Evolutionary conservation across 352 stramenopile species (phyloP), one percentile per base, ranked within the genome.

Genomic region (Aphanomyces invadans): DNA sequence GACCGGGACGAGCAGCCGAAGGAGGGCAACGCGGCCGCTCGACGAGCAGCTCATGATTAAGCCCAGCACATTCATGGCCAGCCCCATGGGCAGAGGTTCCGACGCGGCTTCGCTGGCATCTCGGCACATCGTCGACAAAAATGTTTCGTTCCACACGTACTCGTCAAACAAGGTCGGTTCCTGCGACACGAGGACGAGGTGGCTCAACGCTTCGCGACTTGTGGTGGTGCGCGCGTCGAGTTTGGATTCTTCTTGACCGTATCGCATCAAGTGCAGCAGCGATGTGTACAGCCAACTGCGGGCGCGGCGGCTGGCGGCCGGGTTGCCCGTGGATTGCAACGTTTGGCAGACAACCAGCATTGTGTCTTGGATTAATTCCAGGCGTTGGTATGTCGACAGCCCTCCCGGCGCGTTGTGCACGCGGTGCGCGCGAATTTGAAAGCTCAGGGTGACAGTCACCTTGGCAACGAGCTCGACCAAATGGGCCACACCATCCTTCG

Each of bases 281-380:
- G 82, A 89, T 11, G 82, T 81, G 63, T 93, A 93, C 48, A 93
- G 68, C n/a, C 90, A 54, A 36, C 81, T 88, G 19, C 84, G 78
- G 7, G 84, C 78, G 66, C 90, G 89, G 52, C 85, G 82, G n/a
- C 80, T 78, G 11, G 84, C 84, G 1, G 81, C 73, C 0, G 81
- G 78, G 65, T 93, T 93, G 57, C 84, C 84, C 10, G 78, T 87
- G 5, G 82, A 74, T 2, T 71, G 72, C 4, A 76, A 70, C n/a
- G 79, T 90, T 5, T 39, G 29, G 5, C 19, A 17, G 21, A 38
- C 29, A 60, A 73, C 79, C 66, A 73, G 78, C 12, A 91, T 80
- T 11, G 82, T 76, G 25, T 77, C 76, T 57, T 88, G 77, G 39
- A 90, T 57, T 45, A 90, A 64, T 63, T 91, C 84, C 21, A 93